These are phyloP conservation scores for Endothia cerciana DNA, from an alignment of 2,329 filamentous ascomycete genomes.

Conservation along the genomic window DNA sequence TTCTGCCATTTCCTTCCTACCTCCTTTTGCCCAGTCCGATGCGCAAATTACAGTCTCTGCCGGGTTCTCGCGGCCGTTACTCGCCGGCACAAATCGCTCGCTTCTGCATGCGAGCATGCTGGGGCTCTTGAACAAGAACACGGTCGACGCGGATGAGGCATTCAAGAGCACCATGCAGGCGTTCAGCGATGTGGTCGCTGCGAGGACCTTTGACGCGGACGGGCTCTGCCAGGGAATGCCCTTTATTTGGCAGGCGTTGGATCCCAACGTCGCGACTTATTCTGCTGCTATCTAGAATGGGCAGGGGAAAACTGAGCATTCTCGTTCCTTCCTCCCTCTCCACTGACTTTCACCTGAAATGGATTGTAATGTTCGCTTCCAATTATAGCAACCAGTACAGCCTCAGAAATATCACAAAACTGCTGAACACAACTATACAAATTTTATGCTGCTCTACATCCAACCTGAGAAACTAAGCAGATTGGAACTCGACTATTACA, in stretches of 20 bases:
- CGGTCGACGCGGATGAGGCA: constrained; percentile 38
- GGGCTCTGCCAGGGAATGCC: constrained; percentile 53
- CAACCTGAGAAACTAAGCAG: no score
- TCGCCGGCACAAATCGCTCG: constrained; percentile 41
- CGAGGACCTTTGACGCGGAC: constrained; percentile 43
- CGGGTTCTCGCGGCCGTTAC: constrained; percentile 46
- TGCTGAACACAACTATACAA: no score
- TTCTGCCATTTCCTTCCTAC: constrained; percentile 42
- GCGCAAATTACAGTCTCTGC: constrained; percentile 43
- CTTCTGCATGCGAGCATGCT: constrained; percentile 42
- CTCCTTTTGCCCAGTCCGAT: constrained; percentile 37
- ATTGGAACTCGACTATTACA: no score
- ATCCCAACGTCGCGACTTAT: constrained; percentile 31
- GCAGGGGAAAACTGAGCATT: no score
- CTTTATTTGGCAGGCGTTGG: constrained; percentile 43
- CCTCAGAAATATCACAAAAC: no score
- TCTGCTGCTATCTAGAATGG: constrained; percentile 25
- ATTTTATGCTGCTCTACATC: no score
- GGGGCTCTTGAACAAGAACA: constrained; percentile 37
- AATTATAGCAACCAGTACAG: no score
- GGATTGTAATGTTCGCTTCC: no score
- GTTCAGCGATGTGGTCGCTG: constrained; percentile 43
- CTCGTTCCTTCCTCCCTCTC: no score
- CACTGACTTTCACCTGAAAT: no score
- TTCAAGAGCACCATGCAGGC: constrained; percentile 44